Evolutionary conservation across 2,329 filamentous ascomycete genomes (phyloP), one percentile per base, ranked within the genome.

Genomic region (Colletotrichum cordylinicola): DNA sequence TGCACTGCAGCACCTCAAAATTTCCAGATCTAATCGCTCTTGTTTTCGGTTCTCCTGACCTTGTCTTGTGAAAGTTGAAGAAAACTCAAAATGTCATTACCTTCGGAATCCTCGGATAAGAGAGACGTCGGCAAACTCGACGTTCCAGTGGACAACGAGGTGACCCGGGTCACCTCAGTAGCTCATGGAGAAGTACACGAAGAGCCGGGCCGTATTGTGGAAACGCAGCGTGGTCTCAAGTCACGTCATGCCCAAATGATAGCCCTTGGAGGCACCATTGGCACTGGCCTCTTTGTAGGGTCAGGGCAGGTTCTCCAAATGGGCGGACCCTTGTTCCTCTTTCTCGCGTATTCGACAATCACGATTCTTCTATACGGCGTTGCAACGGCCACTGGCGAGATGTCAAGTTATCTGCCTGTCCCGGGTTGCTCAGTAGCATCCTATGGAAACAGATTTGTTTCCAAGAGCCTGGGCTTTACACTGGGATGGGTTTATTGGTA

Each of bases 401-500:
- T 64, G 16, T 21, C 31, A 21, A 37, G 91, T 0, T 92, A 61
- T 60, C 43, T 72, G 9, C 74, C 74, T 29, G 37, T 74, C 13
- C 65, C 24, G 4, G 60, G 60, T 15, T 71, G 70, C 15, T 66
- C 70, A 31, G 55, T 66, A n/a, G 58, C 33, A 21, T 33, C 39
- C 39, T 67, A 64, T 27, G 76, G 27, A 39, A 81, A 82, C 18
- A 85, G 89, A 60, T 90, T 88, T 75, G 86, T 90, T 16, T 88
- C 90, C 78, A 88, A 89, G 79, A 86, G 88, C 1, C 87, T 89
- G 77, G 89, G 89, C 2, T 90, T 90, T 76, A 88, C 88, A 6
- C 80, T 90, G 52, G 90, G 88, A 0, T 91, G 89, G 89, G 91
- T 91, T 77, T 91, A 91, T 80, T 93, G 91, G 91, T 92, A 93